Evolutionary conservation across 1,139 yeast genomes (phyloP), one percentile per base, ranked within the genome.

Genomic region (Geotrichum siamense): DNA sequence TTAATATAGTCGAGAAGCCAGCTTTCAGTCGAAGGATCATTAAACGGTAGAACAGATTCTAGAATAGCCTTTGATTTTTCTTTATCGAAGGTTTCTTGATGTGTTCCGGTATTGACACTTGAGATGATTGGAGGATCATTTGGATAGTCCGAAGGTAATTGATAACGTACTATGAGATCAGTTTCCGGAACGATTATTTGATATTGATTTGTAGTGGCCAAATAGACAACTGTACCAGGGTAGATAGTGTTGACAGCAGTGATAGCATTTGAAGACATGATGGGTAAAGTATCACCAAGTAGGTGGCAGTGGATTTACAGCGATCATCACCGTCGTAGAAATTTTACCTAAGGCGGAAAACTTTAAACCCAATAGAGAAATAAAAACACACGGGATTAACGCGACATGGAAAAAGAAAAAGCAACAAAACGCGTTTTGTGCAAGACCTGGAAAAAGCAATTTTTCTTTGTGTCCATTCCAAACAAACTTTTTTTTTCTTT

Each of bases 401-500:
- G n/a, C n/a, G n/a, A n/a, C n/a, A n/a, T n/a, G n/a, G n/a, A n/a
- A n/a, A n/a, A n/a, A n/a, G n/a, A n/a, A n/a, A n/a, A n/a, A n/a
- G n/a, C n/a, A n/a, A n/a, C n/a, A n/a, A n/a, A n/a, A n/a, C n/a
- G n/a, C n/a, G n/a, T n/a, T n/a, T n/a, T n/a, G n/a, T n/a, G n/a
- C n/a, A n/a, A n/a, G n/a, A n/a, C n/a, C n/a, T n/a, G n/a, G n/a
- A n/a, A n/a, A n/a, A n/a, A n/a, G n/a, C n/a, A n/a, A n/a, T n/a
- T n/a, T n/a, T n/a, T n/a, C n/a, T n/a, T n/a, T n/a, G n/a, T n/a
- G n/a, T n/a, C n/a, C n/a, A n/a, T n/a, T n/a, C n/a, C n/a, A n/a
- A n/a, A n/a, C n/a, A n/a, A n/a, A n/a, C n/a, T n/a, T 39, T 38
- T 20, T 29, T 38, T 29, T 38, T 38, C 21, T 38, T 38, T 21